phyloP scores from a whole-genome alignment of 164 flowering plant species.

The Liriodendron chinense region DNA sequence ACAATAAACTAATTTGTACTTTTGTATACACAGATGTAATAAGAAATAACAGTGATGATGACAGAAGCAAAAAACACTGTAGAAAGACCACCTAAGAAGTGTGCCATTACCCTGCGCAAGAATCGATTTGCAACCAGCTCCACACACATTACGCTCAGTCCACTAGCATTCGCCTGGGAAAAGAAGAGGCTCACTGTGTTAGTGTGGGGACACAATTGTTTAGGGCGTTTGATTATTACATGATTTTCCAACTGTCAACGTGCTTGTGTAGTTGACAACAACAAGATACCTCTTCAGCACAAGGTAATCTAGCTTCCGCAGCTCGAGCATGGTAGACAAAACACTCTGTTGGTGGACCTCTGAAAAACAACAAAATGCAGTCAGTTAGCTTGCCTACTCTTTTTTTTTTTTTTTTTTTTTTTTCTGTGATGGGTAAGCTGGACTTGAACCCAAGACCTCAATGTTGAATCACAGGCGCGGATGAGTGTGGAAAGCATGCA shows the following conservation, averaged over 20 bases:
- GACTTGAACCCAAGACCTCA: too few relatives aligned
- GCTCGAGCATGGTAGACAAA: constrained; percentile 94
- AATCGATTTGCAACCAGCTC: constrained; percentile 95
- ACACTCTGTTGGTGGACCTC: constrained; percentile 97
- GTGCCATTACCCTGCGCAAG: constrained; percentile 64
- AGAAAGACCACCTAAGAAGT: background rate
- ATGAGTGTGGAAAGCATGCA: too few relatives aligned
- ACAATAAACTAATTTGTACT: background rate
- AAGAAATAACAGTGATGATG: background rate
- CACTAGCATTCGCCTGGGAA: constrained; percentile 1
- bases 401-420: too few relatives aligned
- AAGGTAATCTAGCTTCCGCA: constrained; percentile 54
- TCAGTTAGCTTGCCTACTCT: background rate
- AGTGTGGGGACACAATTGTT: background rate
- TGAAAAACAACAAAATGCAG: constrained; percentile 26
- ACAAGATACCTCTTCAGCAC: constrained; percentile 25
- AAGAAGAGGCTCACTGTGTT: background rate
- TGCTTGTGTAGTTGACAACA: background rate
- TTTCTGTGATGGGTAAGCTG: too few relatives aligned
- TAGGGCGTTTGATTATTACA: background rate
- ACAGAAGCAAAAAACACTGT: background rate
- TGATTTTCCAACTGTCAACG: background rate
- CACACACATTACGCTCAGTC: constrained; percentile 71
- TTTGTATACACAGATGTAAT: background rate
- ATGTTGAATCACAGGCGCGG: too few relatives aligned